phyloP scores from a whole-genome alignment of 2,329 filamentous ascomycete species.

The Penicillium vulpinum region DNA sequence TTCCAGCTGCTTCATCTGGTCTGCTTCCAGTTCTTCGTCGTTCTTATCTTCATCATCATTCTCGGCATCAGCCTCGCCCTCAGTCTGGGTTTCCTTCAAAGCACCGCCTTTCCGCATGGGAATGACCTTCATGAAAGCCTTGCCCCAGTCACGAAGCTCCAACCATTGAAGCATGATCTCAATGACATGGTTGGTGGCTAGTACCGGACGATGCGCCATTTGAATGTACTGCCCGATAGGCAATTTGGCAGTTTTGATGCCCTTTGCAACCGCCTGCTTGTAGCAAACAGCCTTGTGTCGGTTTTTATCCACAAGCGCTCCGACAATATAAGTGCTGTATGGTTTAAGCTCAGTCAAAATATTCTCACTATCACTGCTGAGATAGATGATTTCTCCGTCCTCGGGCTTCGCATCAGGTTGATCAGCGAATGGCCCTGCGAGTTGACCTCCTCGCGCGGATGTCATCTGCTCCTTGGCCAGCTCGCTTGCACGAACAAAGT shows the following conservation, averaged over 20 bases:
- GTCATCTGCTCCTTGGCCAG: conserved; percentile 69
- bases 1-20: conserved; percentile 6
- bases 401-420: conserved; percentile 33
- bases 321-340: conserved; percentile 88
- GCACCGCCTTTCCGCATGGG: conserved; percentile 84
- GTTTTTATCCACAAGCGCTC: conserved; percentile 94
- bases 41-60: conserved; percentile 21
- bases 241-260: conserved; percentile 83
- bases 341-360: conserved; percentile 81
- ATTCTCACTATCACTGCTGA: conserved; percentile 87
- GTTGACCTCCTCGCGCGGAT: conserved; percentile 53
- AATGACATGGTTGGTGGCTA: conserved; percentile 93
- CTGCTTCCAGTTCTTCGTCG: conserved; percentile 5
- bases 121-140: conserved; percentile 84
- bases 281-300: conserved; percentile 94
- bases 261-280: conserved; percentile 70
- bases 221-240: conserved; percentile 95
- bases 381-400: conserved; percentile 72
- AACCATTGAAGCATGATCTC: conserved; percentile 97
- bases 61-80: conserved; percentile 4
- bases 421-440: conserved; percentile 61
- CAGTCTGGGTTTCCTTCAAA: conserved; percentile 51
- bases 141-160: conserved; percentile 85
- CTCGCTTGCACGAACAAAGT: conserved; percentile 70
- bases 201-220: conserved; percentile 80